Evolutionary conservation across 306 rosid species (phyloP).

Genomic region (Begonia fuchsioides): DNA sequence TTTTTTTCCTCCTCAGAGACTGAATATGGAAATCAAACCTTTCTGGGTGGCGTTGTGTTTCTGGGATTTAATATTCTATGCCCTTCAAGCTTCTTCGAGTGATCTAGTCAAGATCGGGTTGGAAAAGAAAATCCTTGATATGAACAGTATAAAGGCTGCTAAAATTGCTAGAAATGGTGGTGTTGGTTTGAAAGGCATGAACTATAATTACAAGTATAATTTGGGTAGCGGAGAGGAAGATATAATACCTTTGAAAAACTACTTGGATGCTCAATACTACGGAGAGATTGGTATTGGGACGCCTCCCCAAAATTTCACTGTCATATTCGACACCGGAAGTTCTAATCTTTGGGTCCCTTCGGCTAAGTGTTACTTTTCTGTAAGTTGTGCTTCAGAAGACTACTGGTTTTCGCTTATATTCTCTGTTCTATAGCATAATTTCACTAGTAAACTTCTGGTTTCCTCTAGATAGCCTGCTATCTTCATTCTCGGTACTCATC

Average conservation of each 20-base stretch:
- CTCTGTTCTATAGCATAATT: background rate
- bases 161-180: conserved; percentile 19
- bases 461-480: conserved; percentile 56
- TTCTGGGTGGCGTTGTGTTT: conserved; percentile 29
- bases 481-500: conserved; percentile 55
- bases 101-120: conserved; percentile 48
- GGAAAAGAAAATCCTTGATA: conserved; percentile 54
- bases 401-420: background rate
- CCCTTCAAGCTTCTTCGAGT: conserved; percentile 41
- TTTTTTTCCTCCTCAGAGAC: conserved; percentile 17
- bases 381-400: conserved; percentile 22
- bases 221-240: conserved; percentile 21
- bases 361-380: conserved; percentile 63
- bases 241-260: conserved; percentile 49
- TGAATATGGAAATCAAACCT: conserved; percentile 37
- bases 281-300: conserved; percentile 89
- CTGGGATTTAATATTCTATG: conserved; percentile 45
- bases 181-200: background rate
- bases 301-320: conserved; percentile 66
- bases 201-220: background rate
- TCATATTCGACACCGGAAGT: conserved; percentile 79
- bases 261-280: conserved; percentile 70
- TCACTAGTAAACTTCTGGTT: conserved; percentile 5
- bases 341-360: conserved; percentile 91
- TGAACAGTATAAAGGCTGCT: conserved; percentile 37